Evolutionary conservation across 2,329 filamentous ascomycete genomes (phyloP).

Genomic region (Aspergillus thermomutatus): DNA sequence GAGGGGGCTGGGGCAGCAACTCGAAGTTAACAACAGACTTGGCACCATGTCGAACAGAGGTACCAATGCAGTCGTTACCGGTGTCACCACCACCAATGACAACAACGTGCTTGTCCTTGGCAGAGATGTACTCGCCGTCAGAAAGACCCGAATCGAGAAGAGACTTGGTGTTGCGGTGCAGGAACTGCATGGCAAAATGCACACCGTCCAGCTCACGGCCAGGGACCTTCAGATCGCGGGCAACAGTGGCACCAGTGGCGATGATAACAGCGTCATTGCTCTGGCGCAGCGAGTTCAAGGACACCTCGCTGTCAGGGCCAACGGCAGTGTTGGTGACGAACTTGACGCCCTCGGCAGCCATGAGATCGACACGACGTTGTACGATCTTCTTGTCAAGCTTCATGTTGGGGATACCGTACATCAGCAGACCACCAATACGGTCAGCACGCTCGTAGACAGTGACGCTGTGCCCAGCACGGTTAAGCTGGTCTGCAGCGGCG

Average conservation of each 20-base stretch:
- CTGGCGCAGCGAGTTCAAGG: conserved; percentile 68
- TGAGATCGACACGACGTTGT: conserved; percentile 91
- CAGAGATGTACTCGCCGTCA: conserved; percentile 84
- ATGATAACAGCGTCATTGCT: conserved; percentile 82
- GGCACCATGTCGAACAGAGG: conserved; percentile 89
- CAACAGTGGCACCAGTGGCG: conserved; percentile 88
- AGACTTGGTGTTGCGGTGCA: conserved; percentile 97
- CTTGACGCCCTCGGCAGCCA: conserved; percentile 80
- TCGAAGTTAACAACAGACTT: conserved; percentile 97
- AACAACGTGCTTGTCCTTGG: conserved; percentile 92
- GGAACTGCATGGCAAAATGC: conserved; percentile 95
- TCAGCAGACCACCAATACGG: conserved; percentile 83
- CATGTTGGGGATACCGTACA: conserved; percentile 99
- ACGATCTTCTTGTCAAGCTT: conserved; percentile 98
- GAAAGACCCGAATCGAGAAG: conserved; percentile 85
- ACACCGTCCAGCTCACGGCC: conserved; percentile 84
- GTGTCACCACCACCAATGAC: conserved; percentile 98
- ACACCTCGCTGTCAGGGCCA: conserved; percentile 68
- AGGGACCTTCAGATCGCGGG: conserved; percentile 87
- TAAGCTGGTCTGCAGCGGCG: conserved; percentile 87
- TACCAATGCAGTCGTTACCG: conserved; percentile 97
- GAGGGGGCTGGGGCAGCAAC: conserved; percentile 84
- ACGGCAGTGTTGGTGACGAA: conserved; percentile 77
- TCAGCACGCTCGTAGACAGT: conserved; percentile 93
- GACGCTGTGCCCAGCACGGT: conserved; percentile 82